These are phyloP conservation scores for Balakata baccata DNA, from an alignment of 345 rosid species.

Conservation along the genomic window DNA sequence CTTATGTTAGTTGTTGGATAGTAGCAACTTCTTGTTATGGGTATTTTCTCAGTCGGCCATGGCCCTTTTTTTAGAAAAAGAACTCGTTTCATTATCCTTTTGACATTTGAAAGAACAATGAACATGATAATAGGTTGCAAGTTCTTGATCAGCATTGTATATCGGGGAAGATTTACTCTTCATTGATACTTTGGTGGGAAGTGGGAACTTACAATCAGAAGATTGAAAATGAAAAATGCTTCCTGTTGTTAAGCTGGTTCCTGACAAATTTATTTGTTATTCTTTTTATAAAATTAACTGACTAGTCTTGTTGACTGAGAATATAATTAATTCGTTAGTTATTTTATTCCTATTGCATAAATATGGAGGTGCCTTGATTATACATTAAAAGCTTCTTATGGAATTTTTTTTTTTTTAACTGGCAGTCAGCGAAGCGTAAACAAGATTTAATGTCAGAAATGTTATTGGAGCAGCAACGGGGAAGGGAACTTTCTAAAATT, in stretches of 20 bases:
- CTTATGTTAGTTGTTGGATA: not conserved
- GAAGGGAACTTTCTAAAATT: constrained; percentile 57
- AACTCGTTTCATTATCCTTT: not conserved
- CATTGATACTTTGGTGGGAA: too few species aligned
- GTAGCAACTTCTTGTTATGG: not conserved
- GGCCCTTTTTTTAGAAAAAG: not conserved
- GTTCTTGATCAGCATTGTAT: not conserved
- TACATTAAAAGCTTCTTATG: constrained; percentile 1
- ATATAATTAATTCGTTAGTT: not conserved
- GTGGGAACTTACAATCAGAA: not conserved
- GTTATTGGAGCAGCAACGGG: constrained; percentile 60
- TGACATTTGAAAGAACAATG: not conserved
- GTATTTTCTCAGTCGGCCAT: not conserved
- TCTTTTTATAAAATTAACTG: not conserved
- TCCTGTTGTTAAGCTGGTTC: constrained; percentile 4
- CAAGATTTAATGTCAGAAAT: constrained; percentile 62
- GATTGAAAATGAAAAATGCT: not conserved
- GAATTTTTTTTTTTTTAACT: constrained; percentile 19
- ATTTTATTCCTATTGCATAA: not conserved
- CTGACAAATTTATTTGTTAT: not conserved
- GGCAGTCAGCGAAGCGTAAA: constrained; percentile 83
- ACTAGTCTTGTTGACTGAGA: not conserved
- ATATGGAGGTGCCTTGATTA: not conserved
- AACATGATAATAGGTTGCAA: not conserved
- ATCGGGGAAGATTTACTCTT: not conserved